phyloP scores from a whole-genome alignment of 441 rosid species.

The Pelargonium citronellum region DNA sequence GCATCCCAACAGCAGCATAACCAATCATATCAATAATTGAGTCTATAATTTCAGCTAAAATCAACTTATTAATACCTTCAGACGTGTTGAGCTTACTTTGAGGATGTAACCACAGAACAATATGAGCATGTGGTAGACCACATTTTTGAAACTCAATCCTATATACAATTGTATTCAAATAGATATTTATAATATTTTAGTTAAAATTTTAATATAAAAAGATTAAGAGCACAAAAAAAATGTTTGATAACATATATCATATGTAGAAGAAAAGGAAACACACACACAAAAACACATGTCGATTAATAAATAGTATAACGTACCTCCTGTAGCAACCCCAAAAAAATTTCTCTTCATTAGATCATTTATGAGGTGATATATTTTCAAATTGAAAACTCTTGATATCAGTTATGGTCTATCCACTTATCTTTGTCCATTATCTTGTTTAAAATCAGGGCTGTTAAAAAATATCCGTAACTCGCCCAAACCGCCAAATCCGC shows the following conservation, averaged over 20 bases:
- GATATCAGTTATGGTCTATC: slow-evolving; percentile 7
- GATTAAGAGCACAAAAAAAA: too few species aligned
- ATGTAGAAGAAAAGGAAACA: too few species aligned
- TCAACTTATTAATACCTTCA: slow-evolving; percentile 2
- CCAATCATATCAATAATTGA: not conserved
- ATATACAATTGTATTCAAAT: slow-evolving; percentile 9
- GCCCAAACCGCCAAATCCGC: too few species aligned
- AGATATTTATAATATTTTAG: not conserved
- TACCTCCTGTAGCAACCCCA: not conserved
- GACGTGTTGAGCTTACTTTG: not conserved
- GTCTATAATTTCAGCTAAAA: slow-evolving; percentile 17
- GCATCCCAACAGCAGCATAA: not conserved
- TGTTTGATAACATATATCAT: too few species aligned
- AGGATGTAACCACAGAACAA: slow-evolving; percentile 9
- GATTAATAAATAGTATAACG: not conserved
- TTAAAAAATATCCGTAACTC: too few species aligned
- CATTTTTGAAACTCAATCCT: slow-evolving; percentile 13
- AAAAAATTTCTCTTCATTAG: not conserved
- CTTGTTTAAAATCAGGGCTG: not conserved
- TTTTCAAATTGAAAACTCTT: not conserved
- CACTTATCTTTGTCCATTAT: slow-evolving; percentile 4
- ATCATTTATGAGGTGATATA: not conserved
- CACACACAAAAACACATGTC: too few species aligned
- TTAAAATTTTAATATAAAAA: too few species aligned
- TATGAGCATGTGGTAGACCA: slow-evolving; percentile 18